Evolutionary conservation across 129 eudicot species (phyloP).

Genomic region (Glebionis coronaria): DNA sequence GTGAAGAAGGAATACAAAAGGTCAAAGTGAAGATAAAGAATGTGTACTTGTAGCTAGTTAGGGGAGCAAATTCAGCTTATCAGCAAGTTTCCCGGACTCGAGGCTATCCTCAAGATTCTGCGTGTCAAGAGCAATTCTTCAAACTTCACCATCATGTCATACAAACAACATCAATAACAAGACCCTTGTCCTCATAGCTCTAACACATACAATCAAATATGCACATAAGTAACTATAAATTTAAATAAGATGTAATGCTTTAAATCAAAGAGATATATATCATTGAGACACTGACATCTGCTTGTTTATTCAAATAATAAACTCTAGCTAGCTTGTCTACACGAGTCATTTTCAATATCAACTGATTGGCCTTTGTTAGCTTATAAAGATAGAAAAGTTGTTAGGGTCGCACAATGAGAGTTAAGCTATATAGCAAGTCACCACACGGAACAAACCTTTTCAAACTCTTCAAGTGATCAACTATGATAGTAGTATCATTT

Average conservation of each 20-base stretch:
- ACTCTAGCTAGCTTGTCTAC: slow-evolving; percentile 85
- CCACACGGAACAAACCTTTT: slow-evolving; percentile 45
- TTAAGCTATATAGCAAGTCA: slow-evolving; percentile 10
- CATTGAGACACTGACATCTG: slow-evolving; percentile 49
- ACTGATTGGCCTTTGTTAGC: slow-evolving; percentile 55
- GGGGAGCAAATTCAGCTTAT: slow-evolving; percentile 77
- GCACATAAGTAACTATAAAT: slow-evolving; percentile 14
- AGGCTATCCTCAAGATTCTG: slow-evolving; percentile 90
- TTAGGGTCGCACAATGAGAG: slow-evolving; percentile 15
- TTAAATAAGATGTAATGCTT: neutral
- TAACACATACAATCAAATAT: slow-evolving; percentile 22
- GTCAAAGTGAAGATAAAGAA: neutral
- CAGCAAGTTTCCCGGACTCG: slow-evolving; percentile 68
- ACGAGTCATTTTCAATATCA: slow-evolving; percentile 53
- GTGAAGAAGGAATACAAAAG: slow-evolving; percentile 12
- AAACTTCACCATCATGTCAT: slow-evolving; percentile 96
- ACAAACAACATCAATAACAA: slow-evolving; percentile 93
- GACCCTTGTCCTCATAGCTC: slow-evolving; percentile 98
- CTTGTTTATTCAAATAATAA: slow-evolving; percentile 79
- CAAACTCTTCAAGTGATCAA: slow-evolving; percentile 45
- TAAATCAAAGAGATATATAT: slow-evolving; percentile 13
- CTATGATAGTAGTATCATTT: too few species aligned
- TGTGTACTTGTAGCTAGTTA: slow-evolving; percentile 78
- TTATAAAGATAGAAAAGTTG: slow-evolving; percentile 40
- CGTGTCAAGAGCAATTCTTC: slow-evolving; percentile 97